A percentile compares a stretch with the other conserved stretches of the same genome.
These are phyloP conservation scores for Fusarium subtropicale DNA, from an alignment of 2,329 filamentous ascomycete species.

Conservation along the genomic window DNA sequence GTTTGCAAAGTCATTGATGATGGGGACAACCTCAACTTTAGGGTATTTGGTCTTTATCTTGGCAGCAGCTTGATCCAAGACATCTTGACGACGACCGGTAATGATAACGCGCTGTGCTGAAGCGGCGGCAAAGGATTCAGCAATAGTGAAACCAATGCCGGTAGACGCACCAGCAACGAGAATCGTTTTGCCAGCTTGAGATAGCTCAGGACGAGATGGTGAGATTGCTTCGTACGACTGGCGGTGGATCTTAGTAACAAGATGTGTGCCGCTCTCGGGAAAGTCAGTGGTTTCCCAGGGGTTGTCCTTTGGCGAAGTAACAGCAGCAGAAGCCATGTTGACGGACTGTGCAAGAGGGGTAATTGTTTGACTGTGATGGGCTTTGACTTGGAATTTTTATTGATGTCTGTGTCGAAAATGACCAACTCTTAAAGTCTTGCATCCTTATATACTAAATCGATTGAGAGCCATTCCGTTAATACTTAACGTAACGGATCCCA, in stretches of 20 bases:
- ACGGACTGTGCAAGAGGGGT: not conserved
- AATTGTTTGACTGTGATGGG: not conserved
- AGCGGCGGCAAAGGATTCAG: conserved; percentile 63
- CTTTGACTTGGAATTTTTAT: not conserved
- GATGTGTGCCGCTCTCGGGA: not conserved
- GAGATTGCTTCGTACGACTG: conserved; percentile 53
- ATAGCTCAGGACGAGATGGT: conserved; percentile 53
- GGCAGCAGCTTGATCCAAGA: not conserved
- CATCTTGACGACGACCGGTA: conserved; percentile 51
- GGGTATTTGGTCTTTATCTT: not conserved
- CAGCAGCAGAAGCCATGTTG: conserved; percentile 1
- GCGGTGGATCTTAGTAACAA: not conserved
- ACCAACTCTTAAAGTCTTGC: too few species aligned
- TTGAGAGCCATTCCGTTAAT: too few species aligned
- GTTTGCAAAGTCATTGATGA: conserved; percentile 9
- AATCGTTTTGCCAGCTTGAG: conserved; percentile 50
- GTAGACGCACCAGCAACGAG: conserved; percentile 18
- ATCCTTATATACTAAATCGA: not conserved
- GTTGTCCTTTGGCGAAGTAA: not conserved
- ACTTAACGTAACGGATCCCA: too few species aligned
- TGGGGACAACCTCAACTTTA: not conserved
- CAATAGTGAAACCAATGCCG: conserved; percentile 22
- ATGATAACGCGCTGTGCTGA: conserved; percentile 54
- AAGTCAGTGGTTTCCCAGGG: not conserved
- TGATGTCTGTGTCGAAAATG: too few species aligned